These are phyloP conservation scores for Ormosia emarginata DNA, from an alignment of 306 rosid genomes.

Conservation along the genomic window DNA sequence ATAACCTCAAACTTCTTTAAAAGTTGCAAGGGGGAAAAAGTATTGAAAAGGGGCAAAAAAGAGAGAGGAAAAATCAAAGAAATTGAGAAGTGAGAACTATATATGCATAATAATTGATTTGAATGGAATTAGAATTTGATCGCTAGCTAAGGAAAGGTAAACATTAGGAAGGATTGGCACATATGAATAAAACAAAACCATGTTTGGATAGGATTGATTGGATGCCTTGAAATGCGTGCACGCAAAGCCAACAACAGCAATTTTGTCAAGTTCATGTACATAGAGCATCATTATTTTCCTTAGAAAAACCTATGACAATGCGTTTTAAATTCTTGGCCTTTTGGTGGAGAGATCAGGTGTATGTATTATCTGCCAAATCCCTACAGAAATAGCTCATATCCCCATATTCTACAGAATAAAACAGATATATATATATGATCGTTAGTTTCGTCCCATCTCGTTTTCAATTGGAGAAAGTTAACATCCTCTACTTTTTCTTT, in stretches of 20 bases:
- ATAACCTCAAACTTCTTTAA: neutral
- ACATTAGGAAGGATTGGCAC: slow-evolving; percentile 26
- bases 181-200: neutral
- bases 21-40: neutral
- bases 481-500: too few species aligned
- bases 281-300: neutral
- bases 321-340: neutral
- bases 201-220: slow-evolving; percentile 26
- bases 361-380: neutral
- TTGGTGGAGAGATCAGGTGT: neutral
- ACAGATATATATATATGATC: too few species aligned
- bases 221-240: slow-evolving; percentile 41
- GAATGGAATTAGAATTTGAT: neutral
- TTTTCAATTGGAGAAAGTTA: too few species aligned
- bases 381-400: neutral
- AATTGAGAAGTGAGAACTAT: neutral
- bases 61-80: neutral
- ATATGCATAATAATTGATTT: neutral
- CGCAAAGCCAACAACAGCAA: slow-evolving; percentile 31
- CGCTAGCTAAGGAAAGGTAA: neutral
- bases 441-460: too few species aligned
- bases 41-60: neutral
- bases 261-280: slow-evolving; percentile 5
- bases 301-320: neutral
- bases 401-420: neutral